Percentiles rank a stretch among this genome's conserved stretches.
Evolutionary conservation across 2,329 filamentous ascomycete genomes (phyloP).

Genomic region (Talaromyces sp.): DNA sequence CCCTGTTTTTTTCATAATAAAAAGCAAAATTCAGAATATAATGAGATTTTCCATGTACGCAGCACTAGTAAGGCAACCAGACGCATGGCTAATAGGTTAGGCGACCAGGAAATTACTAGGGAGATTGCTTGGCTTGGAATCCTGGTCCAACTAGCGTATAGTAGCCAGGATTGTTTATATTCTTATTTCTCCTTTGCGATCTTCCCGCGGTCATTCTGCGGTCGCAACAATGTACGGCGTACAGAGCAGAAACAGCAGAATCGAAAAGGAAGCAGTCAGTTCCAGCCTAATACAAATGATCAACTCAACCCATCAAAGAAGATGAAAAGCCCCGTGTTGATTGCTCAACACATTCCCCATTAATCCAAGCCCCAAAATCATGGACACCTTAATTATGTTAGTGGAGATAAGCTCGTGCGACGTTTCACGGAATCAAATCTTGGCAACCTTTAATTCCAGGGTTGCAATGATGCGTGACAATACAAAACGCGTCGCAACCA

Average conservation of each 20-base stretch:
- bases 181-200: no score
- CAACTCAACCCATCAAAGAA: no score
- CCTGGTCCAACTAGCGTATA: background rate
- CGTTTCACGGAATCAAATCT: constrained; percentile 36
- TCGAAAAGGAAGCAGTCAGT: no score
- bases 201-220: background rate
- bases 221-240: background rate
- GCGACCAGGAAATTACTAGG: background rate
- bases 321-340: no score
- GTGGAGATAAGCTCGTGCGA: constrained; percentile 43
- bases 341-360: constrained; percentile 13
- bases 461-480: constrained; percentile 32
- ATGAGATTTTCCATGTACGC: background rate
- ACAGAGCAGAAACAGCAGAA: no score
- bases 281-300: no score
- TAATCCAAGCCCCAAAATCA: constrained; percentile 15
- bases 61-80: background rate
- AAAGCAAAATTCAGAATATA: background rate
- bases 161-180: background rate
- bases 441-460: constrained; percentile 36
- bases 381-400: constrained; percentile 37
- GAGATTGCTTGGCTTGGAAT: background rate
- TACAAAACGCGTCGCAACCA: constrained; percentile 21
- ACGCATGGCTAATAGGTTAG: background rate
- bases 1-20: background rate